phyloP scores from a whole-genome alignment of 345 rosid genomes.

The Salix viminalis region DNA sequence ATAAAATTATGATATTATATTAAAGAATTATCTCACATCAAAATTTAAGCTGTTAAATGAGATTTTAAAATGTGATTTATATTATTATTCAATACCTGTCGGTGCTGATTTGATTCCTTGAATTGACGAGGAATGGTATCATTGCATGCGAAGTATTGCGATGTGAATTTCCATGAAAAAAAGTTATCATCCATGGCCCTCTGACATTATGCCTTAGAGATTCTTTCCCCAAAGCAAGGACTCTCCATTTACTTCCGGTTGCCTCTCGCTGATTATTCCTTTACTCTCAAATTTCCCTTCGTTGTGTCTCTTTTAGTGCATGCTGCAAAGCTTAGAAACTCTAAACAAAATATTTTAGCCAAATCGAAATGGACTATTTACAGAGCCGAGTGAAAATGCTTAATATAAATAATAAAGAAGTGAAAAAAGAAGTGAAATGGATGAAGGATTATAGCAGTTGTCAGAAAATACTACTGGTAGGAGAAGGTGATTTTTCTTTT shows the following conservation, averaged over 20 bases:
- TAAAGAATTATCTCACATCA: too few relatives aligned
- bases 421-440: neutral
- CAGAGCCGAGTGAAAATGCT: too few relatives aligned
- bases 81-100: too few relatives aligned
- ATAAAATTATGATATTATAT: too few relatives aligned
- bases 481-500: constrained; percentile 15
- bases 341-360: too few relatives aligned
- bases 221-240: neutral
- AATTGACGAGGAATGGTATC: neutral
- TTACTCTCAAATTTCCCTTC: neutral
- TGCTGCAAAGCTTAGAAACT: too few relatives aligned
- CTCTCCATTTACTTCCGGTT: neutral
- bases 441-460: neutral
- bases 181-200: neutral
- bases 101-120: neutral
- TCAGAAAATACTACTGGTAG: neutral
- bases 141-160: neutral
- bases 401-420: neutral
- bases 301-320: too few relatives aligned
- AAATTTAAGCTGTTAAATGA: rapidly evolving
- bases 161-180: neutral
- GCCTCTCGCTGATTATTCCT: neutral
- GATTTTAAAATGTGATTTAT: too few relatives aligned
- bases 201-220: neutral
- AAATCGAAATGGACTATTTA: too few relatives aligned